These are phyloP conservation scores for Pilaira anomala DNA, from an alignment of 192 early-diverging fungal species.

Conservation along the genomic window DNA sequence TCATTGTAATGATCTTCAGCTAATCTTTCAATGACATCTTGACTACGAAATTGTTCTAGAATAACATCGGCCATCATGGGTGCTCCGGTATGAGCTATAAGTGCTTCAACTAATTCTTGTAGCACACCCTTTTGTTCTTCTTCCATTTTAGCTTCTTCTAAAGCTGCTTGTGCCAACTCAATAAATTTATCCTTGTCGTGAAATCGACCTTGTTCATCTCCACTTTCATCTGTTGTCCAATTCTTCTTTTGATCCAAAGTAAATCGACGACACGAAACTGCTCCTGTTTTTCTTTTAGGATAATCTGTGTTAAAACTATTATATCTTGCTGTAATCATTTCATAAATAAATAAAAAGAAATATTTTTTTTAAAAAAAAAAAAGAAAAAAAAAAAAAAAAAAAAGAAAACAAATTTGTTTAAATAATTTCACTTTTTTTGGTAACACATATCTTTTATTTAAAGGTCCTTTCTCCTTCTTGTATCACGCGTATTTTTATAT, in stretches of 20 bases:
- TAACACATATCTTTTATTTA: too few relatives aligned
- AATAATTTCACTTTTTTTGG: too few relatives aligned
- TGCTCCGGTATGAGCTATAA: constrained; percentile 28
- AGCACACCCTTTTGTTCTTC: constrained; percentile 35
- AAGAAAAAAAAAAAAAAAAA: background rate
- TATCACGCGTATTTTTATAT: too few relatives aligned
- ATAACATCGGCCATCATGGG: constrained; percentile 29
- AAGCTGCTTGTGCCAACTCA: constrained; percentile 33
- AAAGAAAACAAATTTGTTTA: constrained; percentile 2
- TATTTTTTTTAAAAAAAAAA: background rate
- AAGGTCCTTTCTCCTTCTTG: too few relatives aligned
- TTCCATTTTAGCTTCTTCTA: constrained; percentile 31
- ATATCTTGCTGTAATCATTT: constrained; percentile 20
- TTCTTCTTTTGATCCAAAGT: background rate
- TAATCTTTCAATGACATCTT: constrained; percentile 36
- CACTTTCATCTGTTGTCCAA: background rate
- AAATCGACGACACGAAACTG: background rate
- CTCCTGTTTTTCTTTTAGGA: background rate
- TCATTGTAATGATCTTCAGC: constrained; percentile 24
- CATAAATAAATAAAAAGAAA: background rate
- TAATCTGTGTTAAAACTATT: background rate
- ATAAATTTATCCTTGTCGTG: constrained; percentile 24
- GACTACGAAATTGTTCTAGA: constrained; percentile 35
- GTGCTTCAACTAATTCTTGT: constrained; percentile 30
- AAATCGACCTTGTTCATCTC: background rate